These are phyloP conservation scores for Austroboletus eburneus DNA, from an alignment of 768 basidiomycete genomes.

Conservation along the genomic window DNA sequence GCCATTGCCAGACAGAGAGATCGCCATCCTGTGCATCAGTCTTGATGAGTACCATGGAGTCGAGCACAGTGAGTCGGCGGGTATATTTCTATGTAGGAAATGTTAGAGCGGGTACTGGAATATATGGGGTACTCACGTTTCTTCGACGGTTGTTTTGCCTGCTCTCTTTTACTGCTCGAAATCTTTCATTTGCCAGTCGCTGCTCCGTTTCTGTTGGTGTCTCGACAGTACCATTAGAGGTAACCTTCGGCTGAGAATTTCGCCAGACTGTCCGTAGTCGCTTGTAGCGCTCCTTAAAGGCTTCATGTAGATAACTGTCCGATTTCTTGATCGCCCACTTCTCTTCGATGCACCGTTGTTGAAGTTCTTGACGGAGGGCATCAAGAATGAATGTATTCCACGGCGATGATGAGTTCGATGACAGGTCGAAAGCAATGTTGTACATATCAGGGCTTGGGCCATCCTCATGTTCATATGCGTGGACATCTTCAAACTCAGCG, in stretches of 20 bases:
- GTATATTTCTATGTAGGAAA: not conserved
- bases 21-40: not conserved
- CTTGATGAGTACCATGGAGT: not conserved
- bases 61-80: not conserved
- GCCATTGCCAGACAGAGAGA: conserved; percentile 3
- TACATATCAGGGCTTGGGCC: conserved; percentile 1
- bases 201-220: conserved; percentile 1
- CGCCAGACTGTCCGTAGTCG: not conserved
- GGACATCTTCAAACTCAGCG: not conserved
- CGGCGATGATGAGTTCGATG: not conserved
- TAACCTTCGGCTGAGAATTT: conserved; percentile 1
- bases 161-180: not conserved
- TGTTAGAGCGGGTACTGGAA: not conserved
- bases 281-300: conserved; percentile 3
- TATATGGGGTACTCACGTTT: conserved; percentile 1
- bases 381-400: conserved; percentile 7
- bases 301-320: conserved; percentile 1
- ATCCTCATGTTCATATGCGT: conserved; percentile 5
- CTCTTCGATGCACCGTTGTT: not conserved
- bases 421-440: conserved; percentile 2
- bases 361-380: not conserved
- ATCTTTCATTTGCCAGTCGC: not conserved
- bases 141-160: not conserved
- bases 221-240: not conserved
- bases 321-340: conserved; percentile 1